A percentile compares a stretch with the other conserved stretches of the same genome.
Evolutionary conservation across 495 filamentous ascomycete genomes (phyloP).

Genomic region (Trichoderma reesei): DNA sequence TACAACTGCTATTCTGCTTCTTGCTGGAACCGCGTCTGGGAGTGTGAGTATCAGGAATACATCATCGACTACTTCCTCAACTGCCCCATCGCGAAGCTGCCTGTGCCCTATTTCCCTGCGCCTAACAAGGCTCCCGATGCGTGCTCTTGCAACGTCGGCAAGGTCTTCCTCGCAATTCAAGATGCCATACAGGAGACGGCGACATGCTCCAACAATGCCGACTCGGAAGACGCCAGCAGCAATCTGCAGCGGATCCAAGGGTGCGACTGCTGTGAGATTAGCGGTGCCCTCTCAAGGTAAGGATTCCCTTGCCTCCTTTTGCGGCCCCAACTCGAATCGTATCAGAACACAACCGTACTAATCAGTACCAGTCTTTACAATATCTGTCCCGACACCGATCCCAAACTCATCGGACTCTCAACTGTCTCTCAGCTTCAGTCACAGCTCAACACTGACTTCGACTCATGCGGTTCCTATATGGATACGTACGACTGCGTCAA

Average conservation of each 20-base stretch:
- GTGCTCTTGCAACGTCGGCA: background rate
- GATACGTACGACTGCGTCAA: background rate
- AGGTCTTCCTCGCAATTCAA: background rate
- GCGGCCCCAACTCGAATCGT: background rate
- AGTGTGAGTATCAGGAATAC: background rate
- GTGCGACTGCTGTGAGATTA: slow-evolving; percentile 1
- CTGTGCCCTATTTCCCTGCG: background rate
- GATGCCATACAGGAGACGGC: background rate
- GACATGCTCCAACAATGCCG: background rate
- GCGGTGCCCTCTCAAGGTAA: background rate
- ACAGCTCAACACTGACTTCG: background rate
- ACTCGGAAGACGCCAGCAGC: background rate
- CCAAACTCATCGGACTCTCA: background rate
- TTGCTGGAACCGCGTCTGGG: slow-evolving; percentile 5
- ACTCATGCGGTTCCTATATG: background rate
- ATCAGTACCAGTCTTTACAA: background rate
- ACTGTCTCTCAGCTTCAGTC: background rate
- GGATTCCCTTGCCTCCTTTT: background rate
- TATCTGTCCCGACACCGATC: background rate
- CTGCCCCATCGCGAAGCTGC: slow-evolving; percentile 1
- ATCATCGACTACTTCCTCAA: background rate
- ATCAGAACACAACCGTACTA: background rate
- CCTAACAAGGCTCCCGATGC: background rate
- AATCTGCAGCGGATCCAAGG: background rate
- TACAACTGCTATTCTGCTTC: background rate